Percentiles rank a stretch among this genome's conserved stretches.
Evolutionary conservation across 2,329 filamentous ascomycete species (phyloP).

Genomic region (Aspergillus eucalypticola): DNA sequence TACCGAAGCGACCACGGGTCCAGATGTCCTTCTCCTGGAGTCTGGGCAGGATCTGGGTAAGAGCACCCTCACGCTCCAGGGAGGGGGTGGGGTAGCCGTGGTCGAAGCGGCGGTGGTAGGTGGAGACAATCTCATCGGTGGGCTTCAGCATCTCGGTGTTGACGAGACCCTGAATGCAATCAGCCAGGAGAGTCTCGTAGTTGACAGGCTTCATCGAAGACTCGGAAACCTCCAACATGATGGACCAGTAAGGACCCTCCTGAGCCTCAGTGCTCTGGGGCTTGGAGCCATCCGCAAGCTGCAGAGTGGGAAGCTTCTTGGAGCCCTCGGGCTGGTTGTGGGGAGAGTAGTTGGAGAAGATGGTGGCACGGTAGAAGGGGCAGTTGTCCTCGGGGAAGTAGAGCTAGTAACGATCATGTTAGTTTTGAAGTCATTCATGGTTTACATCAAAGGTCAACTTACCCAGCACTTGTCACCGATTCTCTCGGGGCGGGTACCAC

Average conservation of each 20-base stretch:
- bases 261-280: conserved; percentile 70
- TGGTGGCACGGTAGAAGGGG: conserved; percentile 98
- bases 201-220: conserved; percentile 94
- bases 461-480: conserved; percentile 99
- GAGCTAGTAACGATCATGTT: conserved; percentile 53
- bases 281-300: conserved; percentile 83
- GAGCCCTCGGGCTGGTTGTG: conserved; percentile 89
- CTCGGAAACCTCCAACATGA: conserved; percentile 98
- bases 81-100: conserved; percentile 97
- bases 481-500: conserved; percentile 85
- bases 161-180: conserved; percentile 93
- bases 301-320: conserved; percentile 81
- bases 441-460: conserved; percentile 32
- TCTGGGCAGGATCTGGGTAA: conserved; percentile 89
- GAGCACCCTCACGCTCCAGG: conserved; percentile 90
- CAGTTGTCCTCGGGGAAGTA: conserved; percentile 99
- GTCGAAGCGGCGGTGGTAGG: conserved; percentile 96
- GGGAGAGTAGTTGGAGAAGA: conserved; percentile 99
- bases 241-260: conserved; percentile 97
- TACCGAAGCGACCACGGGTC: conserved; percentile 94
- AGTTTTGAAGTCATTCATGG: neutral
- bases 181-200: conserved; percentile 76
- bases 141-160: conserved; percentile 96
- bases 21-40: conserved; percentile 89
- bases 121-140: conserved; percentile 92